A percentile compares a stretch with the other conserved stretches of the same genome.
Evolutionary conservation across 73 alveolate species (phyloP).

Genomic region (Paramecium octaurelia): DNA sequence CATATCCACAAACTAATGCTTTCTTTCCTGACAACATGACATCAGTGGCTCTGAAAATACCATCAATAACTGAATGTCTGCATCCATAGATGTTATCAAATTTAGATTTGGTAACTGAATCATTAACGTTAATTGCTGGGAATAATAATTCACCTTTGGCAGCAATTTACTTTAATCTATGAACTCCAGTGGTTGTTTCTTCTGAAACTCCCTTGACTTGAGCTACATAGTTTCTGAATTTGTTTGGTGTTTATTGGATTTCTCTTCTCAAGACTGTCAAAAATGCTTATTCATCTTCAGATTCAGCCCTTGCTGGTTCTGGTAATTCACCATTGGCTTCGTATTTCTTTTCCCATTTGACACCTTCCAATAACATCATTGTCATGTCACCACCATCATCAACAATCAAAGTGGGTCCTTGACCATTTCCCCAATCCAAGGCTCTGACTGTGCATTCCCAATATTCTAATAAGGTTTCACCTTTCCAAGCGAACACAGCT

Average conservation of each 20-base stretch:
- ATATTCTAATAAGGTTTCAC: constrained; percentile 90
- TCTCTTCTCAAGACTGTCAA: constrained; percentile 77
- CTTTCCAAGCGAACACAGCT: constrained; percentile 97
- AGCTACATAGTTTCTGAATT: constrained; percentile 88
- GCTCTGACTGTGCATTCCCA: constrained; percentile 95
- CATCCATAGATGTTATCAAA: constrained; percentile 96
- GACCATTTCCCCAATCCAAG: constrained; percentile 90
- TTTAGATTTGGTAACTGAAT: constrained; percentile 94
- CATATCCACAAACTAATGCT: constrained; percentile 93
- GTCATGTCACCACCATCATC: constrained; percentile 99
- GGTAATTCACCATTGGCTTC: constrained; percentile 69
- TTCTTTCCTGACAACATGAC: constrained; percentile 97
- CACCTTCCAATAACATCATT: constrained; percentile 92
- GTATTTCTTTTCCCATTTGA: constrained; percentile 81
- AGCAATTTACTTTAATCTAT: constrained; percentile 87
- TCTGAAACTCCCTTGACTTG: constrained; percentile 91
- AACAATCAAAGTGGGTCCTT: constrained; percentile 91
- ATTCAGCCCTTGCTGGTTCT: constrained; percentile 68
- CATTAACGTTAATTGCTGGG: constrained; percentile 96
- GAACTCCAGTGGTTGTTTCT: constrained; percentile 99
- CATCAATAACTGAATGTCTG: constrained; percentile 97
- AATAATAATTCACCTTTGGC: constrained; percentile 86
- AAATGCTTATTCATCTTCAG: constrained; percentile 80
- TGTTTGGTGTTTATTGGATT: constrained; percentile 82
- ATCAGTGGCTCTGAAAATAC: constrained; percentile 98